Conservation (phyloP, 2,329 filamentous ascomycete genomes). For the Pseudopithomyces chartarum region DNA sequence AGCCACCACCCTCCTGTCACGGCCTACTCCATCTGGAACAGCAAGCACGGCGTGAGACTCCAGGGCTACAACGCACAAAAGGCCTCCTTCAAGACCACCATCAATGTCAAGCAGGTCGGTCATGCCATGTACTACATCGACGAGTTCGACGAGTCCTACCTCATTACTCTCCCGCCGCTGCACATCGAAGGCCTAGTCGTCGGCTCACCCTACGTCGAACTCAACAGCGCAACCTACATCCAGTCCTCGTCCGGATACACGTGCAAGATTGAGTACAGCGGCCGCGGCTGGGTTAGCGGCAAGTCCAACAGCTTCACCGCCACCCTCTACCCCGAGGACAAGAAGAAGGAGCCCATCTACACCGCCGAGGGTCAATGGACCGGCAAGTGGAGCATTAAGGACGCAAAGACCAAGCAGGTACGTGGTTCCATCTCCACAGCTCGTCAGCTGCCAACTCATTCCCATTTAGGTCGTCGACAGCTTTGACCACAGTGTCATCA, state of each 20-base stretch:
- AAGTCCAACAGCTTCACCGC: conserved; percentile 93
- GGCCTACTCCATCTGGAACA: conserved; percentile 90
- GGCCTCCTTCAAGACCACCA: conserved; percentile 90
- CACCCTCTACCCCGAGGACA: conserved; percentile 69
- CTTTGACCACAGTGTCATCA: conserved; percentile 54
- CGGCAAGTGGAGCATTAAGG: conserved; percentile 77
- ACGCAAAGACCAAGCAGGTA: conserved; percentile 57
- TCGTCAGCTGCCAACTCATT: neutral
- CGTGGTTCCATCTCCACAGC: neutral
- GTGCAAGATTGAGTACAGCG: conserved; percentile 88
- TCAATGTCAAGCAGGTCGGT: conserved; percentile 92
- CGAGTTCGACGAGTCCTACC: conserved; percentile 70
- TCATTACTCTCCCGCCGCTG: conserved; percentile 88
- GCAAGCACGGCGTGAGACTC: conserved; percentile 74
- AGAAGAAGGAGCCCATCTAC: conserved; percentile 76
- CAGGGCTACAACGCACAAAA: conserved; percentile 95
- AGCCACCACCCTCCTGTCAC: conserved; percentile 93
- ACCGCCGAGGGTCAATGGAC: conserved; percentile 92
- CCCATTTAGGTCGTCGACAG: conserved; percentile 42
- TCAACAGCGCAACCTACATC: conserved; percentile 85
- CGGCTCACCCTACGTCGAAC: conserved; percentile 85
- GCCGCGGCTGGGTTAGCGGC: conserved; percentile 91
- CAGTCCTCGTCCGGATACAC: conserved; percentile 85
- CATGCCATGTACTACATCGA: conserved; percentile 83
- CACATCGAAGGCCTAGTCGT: conserved; percentile 94